phyloP scores from a whole-genome alignment of 2,329 filamentous ascomycete species.

The Claviceps africana region DNA sequence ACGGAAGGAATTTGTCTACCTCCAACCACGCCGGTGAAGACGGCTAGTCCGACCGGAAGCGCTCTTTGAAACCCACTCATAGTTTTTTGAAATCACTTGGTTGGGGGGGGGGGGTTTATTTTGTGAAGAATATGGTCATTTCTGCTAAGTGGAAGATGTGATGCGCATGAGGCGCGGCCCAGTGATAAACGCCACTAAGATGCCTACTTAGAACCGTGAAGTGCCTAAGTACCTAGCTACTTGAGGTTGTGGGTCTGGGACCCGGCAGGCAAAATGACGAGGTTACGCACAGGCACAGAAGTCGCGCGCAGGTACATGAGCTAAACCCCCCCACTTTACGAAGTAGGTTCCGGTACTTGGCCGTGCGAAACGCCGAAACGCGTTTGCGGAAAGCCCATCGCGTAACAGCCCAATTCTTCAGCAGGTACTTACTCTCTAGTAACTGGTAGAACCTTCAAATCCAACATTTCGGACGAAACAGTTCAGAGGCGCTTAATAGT shows the following conservation, averaged over 20 bases:
- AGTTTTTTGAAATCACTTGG: slow-evolving; percentile 3
- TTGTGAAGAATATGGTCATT: not conserved
- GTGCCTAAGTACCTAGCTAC: too few species aligned
- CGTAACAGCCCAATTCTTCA: slow-evolving; percentile 7
- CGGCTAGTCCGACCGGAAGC: slow-evolving; percentile 21
- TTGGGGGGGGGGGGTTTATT: not conserved
- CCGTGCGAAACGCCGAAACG: slow-evolving; percentile 9
- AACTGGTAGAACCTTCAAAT: not conserved
- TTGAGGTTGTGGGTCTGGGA: too few species aligned
- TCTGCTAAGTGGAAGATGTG: not conserved
- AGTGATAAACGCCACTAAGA: too few species aligned
- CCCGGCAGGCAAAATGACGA: too few species aligned
- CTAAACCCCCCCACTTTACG: slow-evolving; percentile 1
- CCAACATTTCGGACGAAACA: not conserved
- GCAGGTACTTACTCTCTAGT: too few species aligned
- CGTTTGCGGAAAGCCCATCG: slow-evolving; percentile 14
- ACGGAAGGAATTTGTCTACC: slow-evolving; percentile 11
- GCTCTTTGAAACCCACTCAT: slow-evolving; percentile 22
- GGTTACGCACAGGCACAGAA: not conserved
- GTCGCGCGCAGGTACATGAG: not conserved
- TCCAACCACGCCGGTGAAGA: slow-evolving; percentile 24
- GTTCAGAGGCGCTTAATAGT: not conserved
- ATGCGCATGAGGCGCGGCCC: too few species aligned
- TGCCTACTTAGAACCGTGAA: too few species aligned
- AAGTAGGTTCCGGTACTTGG: too few species aligned